These are phyloP conservation scores for Aspergillus luchuensis DNA, from an alignment of 2,329 filamentous ascomycete species.

Conservation along the genomic window DNA sequence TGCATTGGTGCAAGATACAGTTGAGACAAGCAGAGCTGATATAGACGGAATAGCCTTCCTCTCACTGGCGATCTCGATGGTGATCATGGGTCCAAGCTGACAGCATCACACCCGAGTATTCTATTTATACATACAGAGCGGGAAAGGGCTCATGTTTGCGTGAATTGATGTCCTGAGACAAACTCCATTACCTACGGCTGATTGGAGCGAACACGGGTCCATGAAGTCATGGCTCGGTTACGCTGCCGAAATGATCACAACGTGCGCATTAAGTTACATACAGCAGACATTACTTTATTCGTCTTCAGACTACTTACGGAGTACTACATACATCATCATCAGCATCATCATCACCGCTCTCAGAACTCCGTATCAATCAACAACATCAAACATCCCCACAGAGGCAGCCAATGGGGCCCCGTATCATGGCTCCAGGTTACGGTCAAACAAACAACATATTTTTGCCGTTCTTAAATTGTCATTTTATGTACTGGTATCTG, in stretches of 20 bases:
- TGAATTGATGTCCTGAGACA: neutral
- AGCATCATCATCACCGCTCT: neutral
- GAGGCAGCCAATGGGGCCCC: neutral
- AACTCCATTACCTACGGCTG: neutral
- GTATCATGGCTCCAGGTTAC: constrained; percentile 4
- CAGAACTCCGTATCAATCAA: constrained; percentile 7
- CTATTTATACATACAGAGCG: neutral
- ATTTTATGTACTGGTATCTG: constrained; percentile 26
- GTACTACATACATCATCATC: constrained; percentile 15
- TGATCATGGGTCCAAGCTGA: neutral
- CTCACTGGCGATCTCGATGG: neutral
- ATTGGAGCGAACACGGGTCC: neutral
- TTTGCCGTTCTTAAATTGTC: constrained; percentile 9
- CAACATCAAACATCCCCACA: neutral
- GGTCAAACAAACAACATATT: constrained; percentile 5
- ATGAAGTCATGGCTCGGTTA: constrained; percentile 1
- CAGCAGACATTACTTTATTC: constrained; percentile 14
- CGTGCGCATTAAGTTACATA: neutral
- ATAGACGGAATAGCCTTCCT: neutral
- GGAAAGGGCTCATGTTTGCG: neutral
- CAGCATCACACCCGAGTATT: neutral
- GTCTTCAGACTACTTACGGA: neutral
- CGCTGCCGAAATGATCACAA: neutral
- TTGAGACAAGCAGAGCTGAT: neutral
- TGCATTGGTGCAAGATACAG: neutral